phyloP scores from a whole-genome alignment of 2,329 filamentous ascomycete genomes.

The Akanthomyces uredinophilus region DNA sequence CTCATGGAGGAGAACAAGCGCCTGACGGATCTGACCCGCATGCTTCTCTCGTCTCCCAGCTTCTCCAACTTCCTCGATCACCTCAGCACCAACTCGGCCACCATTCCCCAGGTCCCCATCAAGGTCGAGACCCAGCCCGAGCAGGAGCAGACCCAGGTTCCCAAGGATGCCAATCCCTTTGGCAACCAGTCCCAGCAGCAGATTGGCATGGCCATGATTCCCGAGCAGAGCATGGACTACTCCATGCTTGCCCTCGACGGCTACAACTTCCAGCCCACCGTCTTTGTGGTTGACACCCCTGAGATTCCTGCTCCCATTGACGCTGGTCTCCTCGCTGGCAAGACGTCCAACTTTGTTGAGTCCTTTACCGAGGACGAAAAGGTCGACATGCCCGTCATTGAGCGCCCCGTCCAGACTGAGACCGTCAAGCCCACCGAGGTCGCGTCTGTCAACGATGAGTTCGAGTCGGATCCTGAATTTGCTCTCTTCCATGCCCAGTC shows the following conservation, averaged over 20 bases:
- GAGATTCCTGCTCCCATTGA: constrained; percentile 58
- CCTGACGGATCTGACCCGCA: constrained; percentile 70
- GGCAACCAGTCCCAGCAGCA: constrained; percentile 54
- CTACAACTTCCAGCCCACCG: constrained; percentile 62
- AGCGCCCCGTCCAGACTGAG: constrained; percentile 39
- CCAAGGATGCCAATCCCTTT: constrained; percentile 64
- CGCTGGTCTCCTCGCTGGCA: constrained; percentile 62
- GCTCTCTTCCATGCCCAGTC: constrained; percentile 51
- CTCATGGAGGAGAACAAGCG: constrained; percentile 83
- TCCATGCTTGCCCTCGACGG: constrained; percentile 61
- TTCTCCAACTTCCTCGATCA: constrained; percentile 78
- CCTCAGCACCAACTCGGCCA: constrained; percentile 55
- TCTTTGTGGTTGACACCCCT: constrained; percentile 71
- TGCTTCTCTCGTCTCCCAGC: constrained; percentile 73
- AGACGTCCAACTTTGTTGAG: constrained; percentile 54
- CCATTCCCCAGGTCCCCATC: constrained; percentile 34
- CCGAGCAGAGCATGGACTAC: constrained; percentile 72
- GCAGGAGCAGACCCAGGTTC: constrained; percentile 44
- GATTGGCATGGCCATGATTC: constrained; percentile 77
- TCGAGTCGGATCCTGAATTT: constrained; percentile 59
- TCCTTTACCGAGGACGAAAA: constrained; percentile 46
- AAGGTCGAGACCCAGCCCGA: constrained; percentile 38
- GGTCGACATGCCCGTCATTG: constrained; percentile 50
- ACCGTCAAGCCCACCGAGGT: constrained; percentile 25
- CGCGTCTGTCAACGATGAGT: constrained; percentile 44